Evolutionary conservation across 768 basidiomycete species (phyloP).

Genomic region (Cubamyces sp.): DNA sequence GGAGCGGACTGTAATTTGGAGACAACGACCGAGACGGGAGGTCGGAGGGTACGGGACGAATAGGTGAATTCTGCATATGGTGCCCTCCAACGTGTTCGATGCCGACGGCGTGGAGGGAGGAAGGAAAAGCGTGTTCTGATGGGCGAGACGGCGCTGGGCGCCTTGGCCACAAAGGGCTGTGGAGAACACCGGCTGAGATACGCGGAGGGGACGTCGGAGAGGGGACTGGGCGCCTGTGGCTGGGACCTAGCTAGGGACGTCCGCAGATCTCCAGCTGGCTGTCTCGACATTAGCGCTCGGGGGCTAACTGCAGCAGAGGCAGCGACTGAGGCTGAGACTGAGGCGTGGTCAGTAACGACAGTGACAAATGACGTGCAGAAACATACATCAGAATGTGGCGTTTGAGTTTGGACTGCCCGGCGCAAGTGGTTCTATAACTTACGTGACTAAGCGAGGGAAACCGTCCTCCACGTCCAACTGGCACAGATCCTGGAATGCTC

Average conservation of each 20-base stretch:
- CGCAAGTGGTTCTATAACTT: slow-evolving; percentile 18
- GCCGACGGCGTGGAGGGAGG: slow-evolving; percentile 25
- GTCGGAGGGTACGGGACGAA: slow-evolving; percentile 4
- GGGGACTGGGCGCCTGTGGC: not conserved
- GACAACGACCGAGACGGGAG: slow-evolving; percentile 11
- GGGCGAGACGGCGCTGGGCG: slow-evolving; percentile 12
- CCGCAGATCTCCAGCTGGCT: slow-evolving; percentile 19
- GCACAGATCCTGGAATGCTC: slow-evolving; percentile 12
- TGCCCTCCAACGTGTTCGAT: slow-evolving; percentile 23
- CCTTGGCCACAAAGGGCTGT: not conserved
- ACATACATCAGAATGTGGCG: slow-evolving; percentile 31
- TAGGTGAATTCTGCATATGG: slow-evolving; percentile 6
- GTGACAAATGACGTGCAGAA: slow-evolving; percentile 23
- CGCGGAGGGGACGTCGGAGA: not conserved
- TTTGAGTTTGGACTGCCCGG: slow-evolving; percentile 22
- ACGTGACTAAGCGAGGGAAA: slow-evolving; percentile 20
- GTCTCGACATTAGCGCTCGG: no score
- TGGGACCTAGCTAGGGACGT: not conserved
- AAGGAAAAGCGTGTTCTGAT: slow-evolving; percentile 23
- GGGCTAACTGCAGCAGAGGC: no score
- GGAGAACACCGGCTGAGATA: slow-evolving; percentile 19
- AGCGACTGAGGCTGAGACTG: not conserved
- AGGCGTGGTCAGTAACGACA: slow-evolving; percentile 17
- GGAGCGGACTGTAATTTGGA: not conserved
- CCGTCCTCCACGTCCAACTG: slow-evolving; percentile 13